phyloP scores from a whole-genome alignment of 192 early-diverging fungal species.

The Geosiphon pyriformis region DNA sequence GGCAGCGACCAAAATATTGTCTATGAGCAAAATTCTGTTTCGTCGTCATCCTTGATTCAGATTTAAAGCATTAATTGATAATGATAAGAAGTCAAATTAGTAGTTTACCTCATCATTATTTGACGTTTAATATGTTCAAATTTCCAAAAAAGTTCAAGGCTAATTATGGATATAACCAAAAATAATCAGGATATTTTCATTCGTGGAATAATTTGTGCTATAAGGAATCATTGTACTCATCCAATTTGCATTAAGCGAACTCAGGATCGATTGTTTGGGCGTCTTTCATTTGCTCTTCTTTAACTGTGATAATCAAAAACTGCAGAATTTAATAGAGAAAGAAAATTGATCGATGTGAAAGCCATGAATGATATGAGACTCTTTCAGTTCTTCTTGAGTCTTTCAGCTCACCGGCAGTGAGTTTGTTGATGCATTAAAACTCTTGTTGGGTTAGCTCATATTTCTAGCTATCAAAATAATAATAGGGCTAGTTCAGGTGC shows the following conservation, averaged over 20 bases:
- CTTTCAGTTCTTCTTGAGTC: slow-evolving; percentile 56
- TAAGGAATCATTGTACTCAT: slow-evolving; percentile 76
- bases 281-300: slow-evolving; percentile 8
- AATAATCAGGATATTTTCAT: too few relatives aligned
- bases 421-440: slow-evolving; percentile 68
- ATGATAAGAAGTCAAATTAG: too few relatives aligned
- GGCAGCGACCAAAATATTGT: slow-evolving; percentile 86
- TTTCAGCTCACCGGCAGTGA: slow-evolving; percentile 60
- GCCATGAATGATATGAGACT: too few relatives aligned
- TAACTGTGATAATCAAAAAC: too few relatives aligned
- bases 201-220: neutral
- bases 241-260: slow-evolving; percentile 84
- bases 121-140: slow-evolving; percentile 74
- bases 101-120: slow-evolving; percentile 77
- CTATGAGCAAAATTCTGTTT: slow-evolving; percentile 67
- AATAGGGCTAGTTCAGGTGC: too few relatives aligned
- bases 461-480: too few relatives aligned
- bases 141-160: slow-evolving; percentile 75
- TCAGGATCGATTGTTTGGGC: slow-evolving; percentile 43
- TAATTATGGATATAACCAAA: too few relatives aligned
- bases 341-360: too few relatives aligned
- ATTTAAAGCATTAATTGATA: slow-evolving; percentile 4
- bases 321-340: too few relatives aligned
- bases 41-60: slow-evolving; percentile 41
- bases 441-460: slow-evolving; percentile 86